Percentiles rank a stretch among this genome's conserved stretches.
These are phyloP conservation scores for Candida andamanensis DNA, from an alignment of 805 yeast genomes.

Conservation along the genomic window DNA sequence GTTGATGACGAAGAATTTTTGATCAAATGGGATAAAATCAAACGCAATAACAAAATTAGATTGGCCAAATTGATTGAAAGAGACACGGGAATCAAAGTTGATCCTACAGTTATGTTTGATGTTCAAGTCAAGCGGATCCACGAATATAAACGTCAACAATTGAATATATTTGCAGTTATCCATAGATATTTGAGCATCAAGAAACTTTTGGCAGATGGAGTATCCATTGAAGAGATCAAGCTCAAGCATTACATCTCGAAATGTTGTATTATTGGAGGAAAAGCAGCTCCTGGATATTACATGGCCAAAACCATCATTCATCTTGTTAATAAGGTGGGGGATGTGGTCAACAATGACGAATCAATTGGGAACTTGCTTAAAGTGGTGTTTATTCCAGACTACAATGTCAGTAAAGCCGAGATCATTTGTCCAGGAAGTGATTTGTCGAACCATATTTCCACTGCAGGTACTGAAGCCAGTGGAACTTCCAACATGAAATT, in stretches of 20 bases:
- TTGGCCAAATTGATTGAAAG: slow-evolving; percentile 63
- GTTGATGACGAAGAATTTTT: slow-evolving; percentile 68
- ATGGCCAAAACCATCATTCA: slow-evolving; percentile 91
- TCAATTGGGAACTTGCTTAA: slow-evolving; percentile 73
- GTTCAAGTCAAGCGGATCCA: slow-evolving; percentile 93
- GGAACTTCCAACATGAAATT: slow-evolving; percentile 97
- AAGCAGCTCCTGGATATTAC: slow-evolving; percentile 96
- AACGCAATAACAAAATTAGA: slow-evolving; percentile 60
- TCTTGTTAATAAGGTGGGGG: slow-evolving; percentile 74
- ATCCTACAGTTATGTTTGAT: slow-evolving; percentile 75
- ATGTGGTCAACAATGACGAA: slow-evolving; percentile 71
- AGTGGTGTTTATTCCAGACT: slow-evolving; percentile 86
- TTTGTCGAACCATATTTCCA: slow-evolving; percentile 87
- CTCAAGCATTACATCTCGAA: slow-evolving; percentile 64
- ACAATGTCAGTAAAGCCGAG: slow-evolving; percentile 92
- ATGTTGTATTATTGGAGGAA: slow-evolving; percentile 85
- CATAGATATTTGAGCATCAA: slow-evolving; percentile 76
- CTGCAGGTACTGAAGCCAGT: slow-evolving; percentile 96
- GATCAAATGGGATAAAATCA: slow-evolving; percentile 64
- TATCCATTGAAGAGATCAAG: slow-evolving; percentile 43
- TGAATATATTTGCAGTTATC: slow-evolving; percentile 86
- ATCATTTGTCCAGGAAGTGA: slow-evolving; percentile 87
- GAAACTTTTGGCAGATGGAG: slow-evolving; percentile 50
- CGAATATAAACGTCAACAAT: slow-evolving; percentile 92
- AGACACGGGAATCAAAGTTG: slow-evolving; percentile 60